phyloP scores from a whole-genome alignment of 202 grass and related monocot genomes.

The Bolboschoenoplectus hybrid region DNA sequence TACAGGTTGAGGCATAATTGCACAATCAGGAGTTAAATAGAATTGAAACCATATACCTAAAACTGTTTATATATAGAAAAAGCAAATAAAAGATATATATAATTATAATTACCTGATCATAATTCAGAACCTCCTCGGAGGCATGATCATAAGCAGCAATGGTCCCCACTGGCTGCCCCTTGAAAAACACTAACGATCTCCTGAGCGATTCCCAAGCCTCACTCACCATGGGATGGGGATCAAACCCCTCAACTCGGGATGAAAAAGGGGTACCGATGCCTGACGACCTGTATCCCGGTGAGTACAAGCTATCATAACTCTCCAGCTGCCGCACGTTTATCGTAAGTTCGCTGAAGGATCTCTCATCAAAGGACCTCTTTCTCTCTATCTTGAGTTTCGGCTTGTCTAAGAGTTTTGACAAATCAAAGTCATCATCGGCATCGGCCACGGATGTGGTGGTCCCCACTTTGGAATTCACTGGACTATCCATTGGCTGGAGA shows the following conservation, averaged over 20 bases:
- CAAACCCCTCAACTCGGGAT: background rate
- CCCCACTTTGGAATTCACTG: constrained; percentile 2
- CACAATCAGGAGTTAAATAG: constrained; percentile 10
- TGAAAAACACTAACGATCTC: constrained; percentile 37
- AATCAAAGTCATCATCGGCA: constrained; percentile 30
- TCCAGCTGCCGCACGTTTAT: constrained; percentile 41
- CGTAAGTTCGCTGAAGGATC: constrained; percentile 43
- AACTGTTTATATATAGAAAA: background rate
- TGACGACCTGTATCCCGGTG: constrained; percentile 35
- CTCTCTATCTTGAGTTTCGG: constrained; percentile 43
- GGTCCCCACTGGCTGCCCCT: constrained; percentile 33
- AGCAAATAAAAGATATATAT: constrained; percentile 18
- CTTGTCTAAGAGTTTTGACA: constrained; percentile 40
- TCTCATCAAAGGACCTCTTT: constrained; percentile 45
- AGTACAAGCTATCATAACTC: constrained; percentile 44
- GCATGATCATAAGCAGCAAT: constrained; percentile 47
- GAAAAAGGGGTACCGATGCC: constrained; percentile 37
- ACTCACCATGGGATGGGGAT: constrained; percentile 39
- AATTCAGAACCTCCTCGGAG: constrained; percentile 44
- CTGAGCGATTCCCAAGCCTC: constrained; percentile 40
- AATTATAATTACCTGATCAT: constrained; percentile 42
- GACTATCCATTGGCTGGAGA: constrained; percentile 28
- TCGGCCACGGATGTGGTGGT: background rate
- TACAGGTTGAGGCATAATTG: constrained; percentile 4
- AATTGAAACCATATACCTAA: background rate